phyloP scores from a whole-genome alignment of 208 protist species.

The Crithidia sp. region DNA sequence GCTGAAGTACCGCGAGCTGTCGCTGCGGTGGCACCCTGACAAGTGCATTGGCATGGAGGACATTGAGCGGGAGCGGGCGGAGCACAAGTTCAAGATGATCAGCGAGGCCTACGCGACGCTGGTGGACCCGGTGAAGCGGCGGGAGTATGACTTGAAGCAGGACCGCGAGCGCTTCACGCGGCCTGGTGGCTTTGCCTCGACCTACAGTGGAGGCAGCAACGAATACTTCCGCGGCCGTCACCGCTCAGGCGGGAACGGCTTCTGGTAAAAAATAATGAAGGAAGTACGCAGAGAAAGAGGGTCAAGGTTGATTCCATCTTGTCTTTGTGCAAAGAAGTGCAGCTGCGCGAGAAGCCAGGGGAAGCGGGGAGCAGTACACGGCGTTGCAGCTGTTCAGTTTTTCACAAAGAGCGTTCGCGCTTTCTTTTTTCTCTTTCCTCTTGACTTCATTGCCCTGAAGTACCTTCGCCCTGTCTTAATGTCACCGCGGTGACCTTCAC shows the following conservation, averaged over 20 bases:
- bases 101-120: constrained; percentile 85
- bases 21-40: constrained; percentile 90
- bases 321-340: too few relatives aligned
- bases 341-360: too few relatives aligned
- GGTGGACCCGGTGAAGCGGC: constrained; percentile 70
- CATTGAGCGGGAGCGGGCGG: constrained; percentile 70
- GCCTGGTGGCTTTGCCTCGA: constrained; percentile 47
- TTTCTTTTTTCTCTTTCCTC: constrained; percentile 10
- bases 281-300: neutral
- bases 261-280: constrained; percentile 49
- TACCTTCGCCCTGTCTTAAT: too few relatives aligned
- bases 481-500: too few relatives aligned
- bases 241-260: constrained; percentile 46
- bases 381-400: too few relatives aligned
- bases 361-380: too few relatives aligned
- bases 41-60: constrained; percentile 82
- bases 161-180: constrained; percentile 55
- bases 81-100: constrained; percentile 93
- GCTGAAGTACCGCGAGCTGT: constrained; percentile 88
- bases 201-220: constrained; percentile 45
- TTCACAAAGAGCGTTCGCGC: neutral
- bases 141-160: constrained; percentile 86
- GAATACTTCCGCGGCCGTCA: constrained; percentile 68
- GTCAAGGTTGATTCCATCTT: too few relatives aligned
- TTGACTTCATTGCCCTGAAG: neutral